Percentiles rank a stretch among this genome's conserved stretches.
These are phyloP conservation scores for Pilaira anomala DNA, from an alignment of 192 early-diverging fungal genomes.

Conservation along the genomic window DNA sequence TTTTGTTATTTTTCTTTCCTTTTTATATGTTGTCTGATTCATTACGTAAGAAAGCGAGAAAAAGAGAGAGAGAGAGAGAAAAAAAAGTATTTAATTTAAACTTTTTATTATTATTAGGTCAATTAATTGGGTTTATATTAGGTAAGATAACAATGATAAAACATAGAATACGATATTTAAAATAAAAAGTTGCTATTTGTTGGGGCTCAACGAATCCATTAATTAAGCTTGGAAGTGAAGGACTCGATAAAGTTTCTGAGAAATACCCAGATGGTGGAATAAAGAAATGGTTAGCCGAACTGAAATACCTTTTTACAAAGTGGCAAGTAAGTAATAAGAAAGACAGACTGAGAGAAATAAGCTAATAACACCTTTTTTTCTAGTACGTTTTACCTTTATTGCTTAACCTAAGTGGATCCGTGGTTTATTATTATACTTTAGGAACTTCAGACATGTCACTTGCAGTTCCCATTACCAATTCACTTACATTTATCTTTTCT, in stretches of 20 bases:
- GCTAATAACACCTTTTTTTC: neutral
- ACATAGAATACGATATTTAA: no score
- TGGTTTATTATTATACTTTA: conserved; percentile 91
- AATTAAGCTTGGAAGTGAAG: conserved; percentile 82
- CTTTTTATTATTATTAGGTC: neutral
- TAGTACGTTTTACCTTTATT: conserved; percentile 82
- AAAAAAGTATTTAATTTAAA: neutral
- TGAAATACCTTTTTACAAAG: conserved; percentile 73
- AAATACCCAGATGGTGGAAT: conserved; percentile 36
- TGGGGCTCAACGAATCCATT: conserved; percentile 98
- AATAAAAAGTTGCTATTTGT: conserved; percentile 82
- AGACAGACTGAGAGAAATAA: neutral
- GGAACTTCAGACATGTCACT: conserved; percentile 83
- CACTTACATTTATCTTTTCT: conserved; percentile 86
- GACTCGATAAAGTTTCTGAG: conserved; percentile 64
- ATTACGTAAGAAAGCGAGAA: conserved; percentile 1
- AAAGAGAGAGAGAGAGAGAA: neutral
- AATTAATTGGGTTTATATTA: conserved; percentile 22
- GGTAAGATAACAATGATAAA: no score
- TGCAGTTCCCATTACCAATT: conserved; percentile 90
- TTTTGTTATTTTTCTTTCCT: neutral
- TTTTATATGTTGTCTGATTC: neutral
- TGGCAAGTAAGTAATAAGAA: conserved; percentile 64
- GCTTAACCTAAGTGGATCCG: conserved; percentile 88
- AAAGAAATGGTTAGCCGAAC: conserved; percentile 67